A percentile compares a stretch with the other conserved stretches of the same genome.
These are phyloP conservation scores for Colletotrichum cordylinicola DNA, from an alignment of 2,329 filamentous ascomycete species.

Conservation along the genomic window DNA sequence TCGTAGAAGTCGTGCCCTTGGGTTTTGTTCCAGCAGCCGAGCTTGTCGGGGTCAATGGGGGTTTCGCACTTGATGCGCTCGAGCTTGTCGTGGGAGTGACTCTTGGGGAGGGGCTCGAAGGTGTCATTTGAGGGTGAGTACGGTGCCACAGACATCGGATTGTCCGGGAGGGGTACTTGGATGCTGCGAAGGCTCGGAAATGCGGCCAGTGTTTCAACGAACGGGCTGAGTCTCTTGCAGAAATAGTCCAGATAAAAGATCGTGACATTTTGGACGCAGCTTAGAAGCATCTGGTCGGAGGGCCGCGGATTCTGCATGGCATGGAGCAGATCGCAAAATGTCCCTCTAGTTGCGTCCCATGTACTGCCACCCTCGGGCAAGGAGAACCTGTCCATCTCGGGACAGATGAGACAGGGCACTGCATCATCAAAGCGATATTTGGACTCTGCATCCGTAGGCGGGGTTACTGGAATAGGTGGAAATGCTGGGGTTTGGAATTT, in stretches of 20 bases:
- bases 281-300: background rate
- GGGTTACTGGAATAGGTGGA: too few species aligned
- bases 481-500: background rate
- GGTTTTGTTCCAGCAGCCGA: background rate
- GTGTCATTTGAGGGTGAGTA: background rate
- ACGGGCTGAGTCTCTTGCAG: too few species aligned
- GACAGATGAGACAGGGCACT: background rate
- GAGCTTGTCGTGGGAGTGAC: background rate
- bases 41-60: background rate
- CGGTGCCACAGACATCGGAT: background rate
- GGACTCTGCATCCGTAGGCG: background rate
- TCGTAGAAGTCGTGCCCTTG: background rate
- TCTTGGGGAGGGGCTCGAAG: background rate
- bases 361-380: background rate
- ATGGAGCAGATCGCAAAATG: background rate
- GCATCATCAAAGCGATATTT: background rate
- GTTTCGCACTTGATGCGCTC: background rate
- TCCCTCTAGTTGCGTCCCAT: background rate
- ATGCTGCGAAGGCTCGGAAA: background rate
- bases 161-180: background rate
- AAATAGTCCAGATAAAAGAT: too few species aligned
- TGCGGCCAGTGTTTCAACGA: background rate
- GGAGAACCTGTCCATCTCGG: background rate
- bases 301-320: background rate
- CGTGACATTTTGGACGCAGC: background rate